These are phyloP conservation scores for Aspergillus chevalieri DNA, from an alignment of 2,329 filamentous ascomycete genomes.

Conservation along the genomic window DNA sequence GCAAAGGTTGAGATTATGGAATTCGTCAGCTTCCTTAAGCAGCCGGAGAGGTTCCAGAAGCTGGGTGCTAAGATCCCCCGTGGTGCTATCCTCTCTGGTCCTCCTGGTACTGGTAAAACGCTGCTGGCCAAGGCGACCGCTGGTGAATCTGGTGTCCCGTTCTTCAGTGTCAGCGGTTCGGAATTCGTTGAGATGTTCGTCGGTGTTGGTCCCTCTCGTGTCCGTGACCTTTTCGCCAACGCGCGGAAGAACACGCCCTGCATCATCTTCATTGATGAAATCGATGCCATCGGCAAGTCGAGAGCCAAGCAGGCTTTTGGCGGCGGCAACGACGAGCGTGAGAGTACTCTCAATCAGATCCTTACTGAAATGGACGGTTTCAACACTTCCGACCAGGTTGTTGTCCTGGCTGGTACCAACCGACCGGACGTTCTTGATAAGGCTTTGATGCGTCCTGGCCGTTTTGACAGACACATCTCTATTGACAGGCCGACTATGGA, in stretches of 20 bases:
- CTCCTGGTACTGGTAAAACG: conserved; percentile 97
- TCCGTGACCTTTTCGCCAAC: conserved; percentile 88
- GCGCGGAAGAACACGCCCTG: conserved; percentile 94
- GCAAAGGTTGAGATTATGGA: conserved; percentile 99
- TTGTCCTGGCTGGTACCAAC: conserved; percentile 95
- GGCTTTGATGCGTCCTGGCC: conserved; percentile 90
- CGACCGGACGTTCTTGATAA: conserved; percentile 90
- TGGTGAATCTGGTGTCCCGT: conserved; percentile 92
- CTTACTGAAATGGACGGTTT: conserved; percentile 99
- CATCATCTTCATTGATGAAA: conserved; percentile 99
- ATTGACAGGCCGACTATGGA: conserved; percentile 97
- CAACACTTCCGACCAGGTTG: conserved; percentile 93
- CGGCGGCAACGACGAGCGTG: conserved; percentile 93
- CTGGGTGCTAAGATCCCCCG: conserved; percentile 96
- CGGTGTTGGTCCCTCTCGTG: conserved; percentile 91
- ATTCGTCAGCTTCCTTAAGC: conserved; percentile 94
- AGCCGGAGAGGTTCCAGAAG: conserved; percentile 85
- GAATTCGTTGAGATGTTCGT: conserved; percentile 99
- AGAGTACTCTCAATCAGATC: conserved; percentile 96
- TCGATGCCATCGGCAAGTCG: conserved; percentile 92
- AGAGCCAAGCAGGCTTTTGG: conserved; percentile 75
- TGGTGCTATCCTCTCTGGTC: conserved; percentile 93
- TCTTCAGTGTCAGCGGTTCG: conserved; percentile 96
- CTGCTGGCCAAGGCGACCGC: conserved; percentile 94
- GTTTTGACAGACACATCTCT: conserved; percentile 92